Percentiles rank a stretch among this genome's conserved stretches.
These are phyloP conservation scores for Seminavis robusta DNA, from an alignment of 108 stramenopile genomes.

Conservation along the genomic window DNA sequence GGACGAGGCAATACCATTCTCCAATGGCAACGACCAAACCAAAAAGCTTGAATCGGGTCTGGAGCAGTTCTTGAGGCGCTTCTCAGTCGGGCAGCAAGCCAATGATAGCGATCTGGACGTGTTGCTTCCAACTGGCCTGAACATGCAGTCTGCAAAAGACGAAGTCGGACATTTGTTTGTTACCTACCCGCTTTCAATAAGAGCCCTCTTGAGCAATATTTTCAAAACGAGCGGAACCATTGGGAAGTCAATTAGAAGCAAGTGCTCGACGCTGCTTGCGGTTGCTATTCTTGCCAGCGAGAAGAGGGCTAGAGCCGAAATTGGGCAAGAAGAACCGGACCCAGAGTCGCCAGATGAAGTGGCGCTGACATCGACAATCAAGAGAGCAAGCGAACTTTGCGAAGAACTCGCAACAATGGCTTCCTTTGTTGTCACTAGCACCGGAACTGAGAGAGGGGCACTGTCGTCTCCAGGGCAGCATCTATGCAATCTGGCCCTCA, in stretches of 20 bases:
- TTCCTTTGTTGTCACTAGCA: slow-evolving; percentile 65
- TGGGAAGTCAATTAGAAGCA: slow-evolving; percentile 35
- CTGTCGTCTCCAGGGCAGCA: slow-evolving; percentile 52
- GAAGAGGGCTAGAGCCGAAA: slow-evolving; percentile 12
- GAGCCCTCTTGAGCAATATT: slow-evolving; percentile 52
- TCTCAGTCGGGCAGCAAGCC: slow-evolving; percentile 47
- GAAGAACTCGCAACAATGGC: slow-evolving; percentile 81
- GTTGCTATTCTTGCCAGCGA: slow-evolving; percentile 64
- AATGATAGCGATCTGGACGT: slow-evolving; percentile 59
- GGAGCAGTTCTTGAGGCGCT: slow-evolving; percentile 47
- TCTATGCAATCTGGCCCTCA: slow-evolving; percentile 60
- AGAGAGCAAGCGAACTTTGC: slow-evolving; percentile 70
- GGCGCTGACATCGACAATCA: slow-evolving; percentile 31
- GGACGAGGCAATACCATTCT: not conserved
- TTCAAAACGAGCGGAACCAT: slow-evolving; percentile 46
- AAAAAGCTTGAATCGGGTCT: slow-evolving; percentile 47
- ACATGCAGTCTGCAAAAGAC: slow-evolving; percentile 22
- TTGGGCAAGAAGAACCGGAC: not conserved
- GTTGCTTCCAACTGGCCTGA: slow-evolving; percentile 38
- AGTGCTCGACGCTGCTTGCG: slow-evolving; percentile 71
- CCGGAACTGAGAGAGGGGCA: too few species aligned
- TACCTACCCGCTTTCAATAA: slow-evolving; percentile 55
- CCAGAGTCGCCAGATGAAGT: slow-evolving; percentile 44
- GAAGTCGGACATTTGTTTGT: slow-evolving; percentile 57
- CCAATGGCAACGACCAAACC: not conserved